Evolutionary conservation across 2,329 filamentous ascomycete genomes (phyloP).

Genomic region (Curvularia lunata): DNA sequence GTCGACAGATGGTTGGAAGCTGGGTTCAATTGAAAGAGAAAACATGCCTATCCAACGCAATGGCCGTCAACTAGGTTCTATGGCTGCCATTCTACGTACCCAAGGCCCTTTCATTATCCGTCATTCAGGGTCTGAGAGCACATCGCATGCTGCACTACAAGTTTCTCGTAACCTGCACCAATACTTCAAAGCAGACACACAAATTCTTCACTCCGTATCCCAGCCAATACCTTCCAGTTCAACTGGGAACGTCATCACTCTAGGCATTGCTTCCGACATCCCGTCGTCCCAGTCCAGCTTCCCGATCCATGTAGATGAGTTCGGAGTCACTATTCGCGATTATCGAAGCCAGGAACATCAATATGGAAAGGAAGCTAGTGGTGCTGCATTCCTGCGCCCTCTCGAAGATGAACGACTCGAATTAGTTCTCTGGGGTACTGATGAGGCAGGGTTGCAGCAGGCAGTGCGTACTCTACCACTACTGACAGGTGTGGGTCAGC

Average conservation of each 20-base stretch:
- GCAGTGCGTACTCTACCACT: slow-evolving; percentile 62
- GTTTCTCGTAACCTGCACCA: slow-evolving; percentile 64
- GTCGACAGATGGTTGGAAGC: slow-evolving; percentile 14
- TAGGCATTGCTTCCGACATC: slow-evolving; percentile 40
- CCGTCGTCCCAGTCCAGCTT: slow-evolving; percentile 31
- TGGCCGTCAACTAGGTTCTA: slow-evolving; percentile 58
- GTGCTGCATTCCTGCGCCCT: slow-evolving; percentile 61
- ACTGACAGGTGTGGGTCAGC: slow-evolving; percentile 63
- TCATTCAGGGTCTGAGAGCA: slow-evolving; percentile 36
- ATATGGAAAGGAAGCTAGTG: slow-evolving; percentile 49
- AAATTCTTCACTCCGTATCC: slow-evolving; percentile 40
- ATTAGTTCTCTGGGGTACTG: slow-evolving; percentile 62
- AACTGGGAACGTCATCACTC: slow-evolving; percentile 56
- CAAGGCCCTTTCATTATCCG: slow-evolving; percentile 55
- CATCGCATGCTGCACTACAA: slow-evolving; percentile 56
- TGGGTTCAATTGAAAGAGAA: background rate
- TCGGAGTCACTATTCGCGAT: slow-evolving; percentile 31
- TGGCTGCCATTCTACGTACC: slow-evolving; percentile 62
- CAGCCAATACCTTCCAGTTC: background rate
- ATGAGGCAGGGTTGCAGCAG: slow-evolving; percentile 55
- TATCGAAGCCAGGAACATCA: slow-evolving; percentile 26
- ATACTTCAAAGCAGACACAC: slow-evolving; percentile 62
- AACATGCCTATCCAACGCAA: slow-evolving; percentile 37
- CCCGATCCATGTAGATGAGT: slow-evolving; percentile 37
- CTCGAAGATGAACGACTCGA: slow-evolving; percentile 57